Percentiles rank a stretch among this genome's conserved stretches.
These are phyloP conservation scores for Furcasterigmium furcatum DNA, from an alignment of 2,329 filamentous ascomycete species.

Conservation along the genomic window DNA sequence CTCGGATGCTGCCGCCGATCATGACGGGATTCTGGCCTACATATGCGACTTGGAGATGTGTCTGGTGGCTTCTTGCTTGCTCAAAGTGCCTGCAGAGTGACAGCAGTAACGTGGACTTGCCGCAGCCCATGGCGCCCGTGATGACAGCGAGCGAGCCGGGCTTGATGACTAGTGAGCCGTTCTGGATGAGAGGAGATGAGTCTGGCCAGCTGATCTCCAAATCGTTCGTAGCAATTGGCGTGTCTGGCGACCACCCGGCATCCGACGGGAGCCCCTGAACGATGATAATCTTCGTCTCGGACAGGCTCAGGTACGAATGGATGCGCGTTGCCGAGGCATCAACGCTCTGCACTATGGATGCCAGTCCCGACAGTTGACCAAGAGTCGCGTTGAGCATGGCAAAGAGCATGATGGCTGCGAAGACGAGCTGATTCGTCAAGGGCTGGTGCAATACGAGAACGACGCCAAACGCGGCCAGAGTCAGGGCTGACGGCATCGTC, in stretches of 20 bases:
- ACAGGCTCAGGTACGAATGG: neutral
- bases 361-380: neutral
- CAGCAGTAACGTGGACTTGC: neutral
- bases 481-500: slow-evolving; percentile 1
- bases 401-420: slow-evolving; percentile 1
- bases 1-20: slow-evolving; percentile 65
- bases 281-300: neutral
- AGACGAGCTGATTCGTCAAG: neutral
- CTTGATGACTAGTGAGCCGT: neutral
- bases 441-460: neutral
- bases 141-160: neutral
- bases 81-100: no score
- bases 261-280: neutral
- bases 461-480: neutral
- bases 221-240: neutral
- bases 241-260: neutral
- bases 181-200: neutral
- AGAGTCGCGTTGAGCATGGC: slow-evolving; percentile 1
- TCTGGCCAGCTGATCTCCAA: neutral
- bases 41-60: slow-evolving; percentile 45
- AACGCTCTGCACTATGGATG: neutral
- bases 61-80: neutral
- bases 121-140: neutral
- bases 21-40: slow-evolving; percentile 65
- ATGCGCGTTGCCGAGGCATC: neutral